phyloP scores from a whole-genome alignment of 169 alveolate genomes.

The Theileria annulata region DNA sequence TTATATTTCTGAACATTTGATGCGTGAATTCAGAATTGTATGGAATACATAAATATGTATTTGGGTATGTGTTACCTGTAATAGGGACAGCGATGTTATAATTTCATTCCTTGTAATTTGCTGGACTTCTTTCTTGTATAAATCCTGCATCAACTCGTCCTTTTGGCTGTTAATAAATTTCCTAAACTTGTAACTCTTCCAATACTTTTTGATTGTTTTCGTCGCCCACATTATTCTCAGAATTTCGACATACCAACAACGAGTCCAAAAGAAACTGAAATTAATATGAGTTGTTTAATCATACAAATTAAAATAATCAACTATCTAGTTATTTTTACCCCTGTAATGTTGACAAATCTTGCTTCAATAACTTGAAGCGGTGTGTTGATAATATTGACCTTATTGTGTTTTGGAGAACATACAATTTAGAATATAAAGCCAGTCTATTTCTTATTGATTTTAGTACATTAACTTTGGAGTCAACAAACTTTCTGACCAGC shows the following conservation, averaged over 20 bases:
- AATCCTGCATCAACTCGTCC: slow-evolving; percentile 14
- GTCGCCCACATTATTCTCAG: slow-evolving; percentile 23
- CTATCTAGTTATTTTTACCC: slow-evolving; percentile 9
- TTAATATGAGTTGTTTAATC: background rate
- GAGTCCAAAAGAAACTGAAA: slow-evolving; percentile 24
- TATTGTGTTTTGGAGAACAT: slow-evolving; percentile 7
- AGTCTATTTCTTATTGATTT: slow-evolving; percentile 2
- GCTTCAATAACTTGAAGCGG: background rate
- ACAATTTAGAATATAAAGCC: background rate
- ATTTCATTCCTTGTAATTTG: slow-evolving; percentile 24
- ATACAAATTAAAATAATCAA: background rate
- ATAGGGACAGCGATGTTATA: slow-evolving; percentile 10
- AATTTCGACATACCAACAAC: slow-evolving; percentile 24
- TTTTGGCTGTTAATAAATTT: background rate
- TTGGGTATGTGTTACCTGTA: slow-evolving; percentile 2
- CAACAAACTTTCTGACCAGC: slow-evolving; percentile 14
- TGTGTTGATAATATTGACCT: slow-evolving; percentile 2
- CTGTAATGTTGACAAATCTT: slow-evolving; percentile 16
- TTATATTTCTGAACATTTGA: background rate
- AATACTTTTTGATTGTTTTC: slow-evolving; percentile 4
- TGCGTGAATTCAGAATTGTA: background rate
- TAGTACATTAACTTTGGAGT: slow-evolving; percentile 9
- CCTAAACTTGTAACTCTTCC: slow-evolving; percentile 20
- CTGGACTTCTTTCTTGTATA: slow-evolving; percentile 12
- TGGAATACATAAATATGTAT: background rate